These are phyloP conservation scores for Cystofilobasidium macerans DNA, from an alignment of 768 basidiomycete genomes.

Conservation along the genomic window DNA sequence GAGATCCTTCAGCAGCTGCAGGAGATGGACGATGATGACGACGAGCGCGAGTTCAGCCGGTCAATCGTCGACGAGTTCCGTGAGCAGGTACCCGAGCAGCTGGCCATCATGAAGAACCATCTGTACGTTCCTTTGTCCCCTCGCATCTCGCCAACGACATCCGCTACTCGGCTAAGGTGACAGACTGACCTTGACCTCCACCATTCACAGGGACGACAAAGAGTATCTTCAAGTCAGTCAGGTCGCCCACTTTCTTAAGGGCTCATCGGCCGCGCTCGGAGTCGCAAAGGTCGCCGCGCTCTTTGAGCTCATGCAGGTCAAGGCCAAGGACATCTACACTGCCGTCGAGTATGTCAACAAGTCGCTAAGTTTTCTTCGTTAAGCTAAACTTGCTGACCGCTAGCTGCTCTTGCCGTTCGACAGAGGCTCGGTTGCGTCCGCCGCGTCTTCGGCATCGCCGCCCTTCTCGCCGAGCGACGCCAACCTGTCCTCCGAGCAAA, in stretches of 20 bases:
- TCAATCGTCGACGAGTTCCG: slow-evolving; percentile 74
- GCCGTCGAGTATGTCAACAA: slow-evolving; percentile 21
- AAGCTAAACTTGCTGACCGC: background rate
- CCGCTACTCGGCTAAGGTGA: no score
- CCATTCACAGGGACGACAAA: slow-evolving; percentile 43
- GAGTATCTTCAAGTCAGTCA: slow-evolving; percentile 58
- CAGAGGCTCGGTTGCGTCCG: background rate
- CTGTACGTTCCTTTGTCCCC: slow-evolving; percentile 49
- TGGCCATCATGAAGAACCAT: slow-evolving; percentile 62
- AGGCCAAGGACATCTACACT: slow-evolving; percentile 22
- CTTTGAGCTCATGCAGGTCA: slow-evolving; percentile 25
- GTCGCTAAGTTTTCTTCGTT: background rate
- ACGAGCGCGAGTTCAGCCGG: slow-evolving; percentile 56
- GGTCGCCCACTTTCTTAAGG: slow-evolving; percentile 91
- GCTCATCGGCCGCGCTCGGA: slow-evolving; percentile 89
- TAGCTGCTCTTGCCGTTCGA: background rate
- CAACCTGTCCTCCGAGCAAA: slow-evolving; percentile 12
- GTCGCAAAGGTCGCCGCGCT: slow-evolving; percentile 50
- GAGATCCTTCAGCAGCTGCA: slow-evolving; percentile 74
- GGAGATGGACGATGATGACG: slow-evolving; percentile 53
- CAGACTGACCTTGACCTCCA: no score
- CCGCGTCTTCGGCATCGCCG: slow-evolving; percentile 10
- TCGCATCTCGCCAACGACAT: no score
- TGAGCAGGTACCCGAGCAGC: slow-evolving; percentile 63
- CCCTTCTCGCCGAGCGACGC: slow-evolving; percentile 12